phyloP scores from a whole-genome alignment of 192 early-diverging fungal species.

The Coemansia sp. region DNA sequence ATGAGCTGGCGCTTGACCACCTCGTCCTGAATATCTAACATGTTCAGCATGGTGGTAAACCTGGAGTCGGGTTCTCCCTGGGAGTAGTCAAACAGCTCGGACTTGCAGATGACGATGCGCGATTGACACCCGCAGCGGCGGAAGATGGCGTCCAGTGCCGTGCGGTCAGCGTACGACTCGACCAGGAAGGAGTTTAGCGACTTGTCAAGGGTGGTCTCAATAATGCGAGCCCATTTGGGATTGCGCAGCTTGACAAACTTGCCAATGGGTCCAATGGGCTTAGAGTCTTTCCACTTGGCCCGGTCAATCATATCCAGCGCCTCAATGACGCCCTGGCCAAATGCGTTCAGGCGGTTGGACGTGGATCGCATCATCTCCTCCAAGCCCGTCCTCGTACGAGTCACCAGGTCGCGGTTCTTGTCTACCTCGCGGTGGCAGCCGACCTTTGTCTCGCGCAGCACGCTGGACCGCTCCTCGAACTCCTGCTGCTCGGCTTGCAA shows the following conservation, averaged over 20 bases:
- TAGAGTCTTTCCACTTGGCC: conserved; percentile 40
- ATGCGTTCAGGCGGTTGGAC: conserved; percentile 69
- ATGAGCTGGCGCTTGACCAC: conserved; percentile 75
- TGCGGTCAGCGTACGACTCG: conserved; percentile 63
- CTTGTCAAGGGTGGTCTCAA: conserved; percentile 66
- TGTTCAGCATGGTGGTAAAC: conserved; percentile 66
- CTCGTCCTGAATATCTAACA: conserved; percentile 63
- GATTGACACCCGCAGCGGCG: conserved; percentile 50
- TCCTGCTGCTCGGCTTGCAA: conserved; percentile 34
- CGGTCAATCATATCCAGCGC: conserved; percentile 58
- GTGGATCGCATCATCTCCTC: conserved; percentile 59
- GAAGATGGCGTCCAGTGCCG: conserved; percentile 57
- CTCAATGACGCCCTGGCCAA: conserved; percentile 67
- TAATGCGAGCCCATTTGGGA: conserved; percentile 57
- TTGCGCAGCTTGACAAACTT: conserved; percentile 59
- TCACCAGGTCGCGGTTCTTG: conserved; percentile 16
- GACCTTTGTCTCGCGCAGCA: conserved; percentile 27
- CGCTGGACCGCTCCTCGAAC: conserved; percentile 19
- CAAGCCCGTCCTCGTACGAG: conserved; percentile 32
- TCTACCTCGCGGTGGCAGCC: conserved; percentile 13
- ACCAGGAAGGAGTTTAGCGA: conserved; percentile 70
- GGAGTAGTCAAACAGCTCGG: conserved; percentile 69
- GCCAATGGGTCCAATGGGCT: conserved; percentile 75
- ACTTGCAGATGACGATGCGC: conserved; percentile 61
- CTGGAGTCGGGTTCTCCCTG: conserved; percentile 60